Base-by-base conservation (phyloP, 2,329 filamentous ascomycete species). In the Diplocarpon rosae region DNA sequence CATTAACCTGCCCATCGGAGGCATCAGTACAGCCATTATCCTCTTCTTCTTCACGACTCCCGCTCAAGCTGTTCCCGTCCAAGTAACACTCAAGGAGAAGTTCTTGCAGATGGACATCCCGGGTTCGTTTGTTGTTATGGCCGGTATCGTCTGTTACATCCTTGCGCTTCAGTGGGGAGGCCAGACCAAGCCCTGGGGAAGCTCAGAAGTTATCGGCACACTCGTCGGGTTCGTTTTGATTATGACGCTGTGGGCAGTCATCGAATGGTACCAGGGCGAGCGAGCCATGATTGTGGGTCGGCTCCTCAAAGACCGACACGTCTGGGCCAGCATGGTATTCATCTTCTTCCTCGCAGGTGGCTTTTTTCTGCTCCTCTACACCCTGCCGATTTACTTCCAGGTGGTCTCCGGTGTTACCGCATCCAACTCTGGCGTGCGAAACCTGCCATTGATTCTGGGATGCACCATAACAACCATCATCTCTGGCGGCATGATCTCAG, bases 311-410 rank as follows among this genome's bases (percentile, higher is more conserved):
- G 62, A 65, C 30, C 63, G 70, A 1, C 58, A 66, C 17, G 63
- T 75, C n/a, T 66, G 63, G 58, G 57, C 65, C 9, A 63, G 65
- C 16, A 62, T 64, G 20, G 9, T 66, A 4, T 69, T 66, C 33
- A 62, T 64, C 17, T 63, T 69, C 28, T 64, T 69, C 43, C 62
- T 72, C 14, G 66, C 66, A 12, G 62, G 65, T 2, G 59, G 64
- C 10, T 67, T 69, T 39, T 67, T 73, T 47, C 52, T 71, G 1
- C 59, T 66, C 1, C 57, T 70, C 3, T 71, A 68, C 59, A 71
- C 70, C 48, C 58, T 73, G 5, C 70, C 71, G 1, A 63, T 73
- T 47, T 74, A 71, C 62, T 72, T 75, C 57, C 69, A 75, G 58
- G 62, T 63, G 10, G 51, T 59, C 13, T 60, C 57, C 1, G 67